These are phyloP conservation scores for Epicoccum nigrum DNA, from an alignment of 2,329 filamentous ascomycete species.

Conservation along the genomic window DNA sequence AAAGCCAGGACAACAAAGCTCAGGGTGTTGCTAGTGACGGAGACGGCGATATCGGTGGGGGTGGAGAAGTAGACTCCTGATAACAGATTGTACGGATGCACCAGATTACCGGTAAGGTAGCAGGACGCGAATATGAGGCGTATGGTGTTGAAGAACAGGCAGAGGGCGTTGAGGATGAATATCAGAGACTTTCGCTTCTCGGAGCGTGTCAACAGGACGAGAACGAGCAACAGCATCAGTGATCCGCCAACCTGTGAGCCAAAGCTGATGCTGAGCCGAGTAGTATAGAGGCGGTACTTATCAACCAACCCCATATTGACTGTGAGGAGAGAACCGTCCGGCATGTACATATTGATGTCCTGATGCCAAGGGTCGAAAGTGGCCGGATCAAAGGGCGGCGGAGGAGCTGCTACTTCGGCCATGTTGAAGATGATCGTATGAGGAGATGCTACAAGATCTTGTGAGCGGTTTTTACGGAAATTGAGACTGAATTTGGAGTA, in stretches of 20 bases:
- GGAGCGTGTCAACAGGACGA: constrained; percentile 70
- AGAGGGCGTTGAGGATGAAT: constrained; percentile 68
- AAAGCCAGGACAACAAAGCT: constrained; percentile 60
- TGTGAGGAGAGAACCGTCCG: constrained; percentile 53
- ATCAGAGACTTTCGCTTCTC: constrained; percentile 69
- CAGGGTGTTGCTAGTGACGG: constrained; percentile 57
- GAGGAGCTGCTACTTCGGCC: not conserved
- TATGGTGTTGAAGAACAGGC: constrained; percentile 65
- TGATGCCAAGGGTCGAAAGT: constrained; percentile 61
- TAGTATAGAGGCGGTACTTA: constrained; percentile 54
- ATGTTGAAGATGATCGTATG: constrained; percentile 1
- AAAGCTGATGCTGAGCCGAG: constrained; percentile 66
- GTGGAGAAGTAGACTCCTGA: constrained; percentile 58
- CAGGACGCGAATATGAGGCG: constrained; percentile 64
- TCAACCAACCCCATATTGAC: constrained; percentile 55
- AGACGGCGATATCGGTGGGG: constrained; percentile 51
- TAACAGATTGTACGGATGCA: constrained; percentile 66
- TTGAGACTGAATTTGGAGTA: not conserved
- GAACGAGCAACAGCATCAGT: constrained; percentile 66
- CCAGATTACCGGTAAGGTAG: constrained; percentile 66
- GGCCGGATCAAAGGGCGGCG: constrained; percentile 13
- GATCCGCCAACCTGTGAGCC: constrained; percentile 73
- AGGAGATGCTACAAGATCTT: not conserved
- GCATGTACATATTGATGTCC: constrained; percentile 54
- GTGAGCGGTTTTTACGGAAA: not conserved